Evolutionary conservation across 345 rosid species (phyloP).

Genomic region (Euphorbia peplus): DNA sequence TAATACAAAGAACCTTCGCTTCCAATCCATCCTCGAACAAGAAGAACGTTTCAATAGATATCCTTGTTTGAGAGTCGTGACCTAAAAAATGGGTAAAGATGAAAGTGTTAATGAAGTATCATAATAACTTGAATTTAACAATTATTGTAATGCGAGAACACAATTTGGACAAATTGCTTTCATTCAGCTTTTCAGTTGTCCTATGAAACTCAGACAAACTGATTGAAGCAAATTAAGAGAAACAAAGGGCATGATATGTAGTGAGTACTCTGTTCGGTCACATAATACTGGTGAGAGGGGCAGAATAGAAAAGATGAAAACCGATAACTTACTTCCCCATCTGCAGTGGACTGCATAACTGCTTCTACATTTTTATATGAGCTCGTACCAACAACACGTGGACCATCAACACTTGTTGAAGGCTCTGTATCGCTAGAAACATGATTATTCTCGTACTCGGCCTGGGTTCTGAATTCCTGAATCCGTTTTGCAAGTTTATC

Average conservation of each 20-base stretch:
- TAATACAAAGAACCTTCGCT: conserved; percentile 83
- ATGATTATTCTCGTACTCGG: conserved; percentile 56
- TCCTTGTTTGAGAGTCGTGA: conserved; percentile 67
- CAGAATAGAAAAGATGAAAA: neutral
- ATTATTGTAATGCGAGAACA: neutral
- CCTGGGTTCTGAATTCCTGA: conserved; percentile 83
- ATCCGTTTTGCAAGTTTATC: conserved; percentile 80
- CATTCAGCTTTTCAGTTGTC: neutral
- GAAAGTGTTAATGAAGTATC: neutral
- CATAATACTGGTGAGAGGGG: neutral
- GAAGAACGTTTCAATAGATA: conserved; percentile 78
- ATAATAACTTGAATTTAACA: neutral
- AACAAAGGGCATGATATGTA: neutral
- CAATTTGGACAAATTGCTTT: neutral
- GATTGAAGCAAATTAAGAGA: neutral
- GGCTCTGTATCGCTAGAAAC: conserved; percentile 46
- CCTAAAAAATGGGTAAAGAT: conserved; percentile 25
- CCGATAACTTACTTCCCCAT: conserved; percentile 58
- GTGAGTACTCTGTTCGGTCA: neutral
- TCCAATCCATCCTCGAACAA: conserved; percentile 70
- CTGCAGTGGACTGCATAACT: conserved; percentile 41
- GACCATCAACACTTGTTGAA: conserved; percentile 36
- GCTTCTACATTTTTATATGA: conserved; percentile 51
- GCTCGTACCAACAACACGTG: conserved; percentile 38
- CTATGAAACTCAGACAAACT: neutral